A percentile compares a stretch with the other conserved stretches of the same genome.
These are phyloP conservation scores for Nicotiana tabacum DNA, from an alignment of 257 asterid species.

Conservation along the genomic window DNA sequence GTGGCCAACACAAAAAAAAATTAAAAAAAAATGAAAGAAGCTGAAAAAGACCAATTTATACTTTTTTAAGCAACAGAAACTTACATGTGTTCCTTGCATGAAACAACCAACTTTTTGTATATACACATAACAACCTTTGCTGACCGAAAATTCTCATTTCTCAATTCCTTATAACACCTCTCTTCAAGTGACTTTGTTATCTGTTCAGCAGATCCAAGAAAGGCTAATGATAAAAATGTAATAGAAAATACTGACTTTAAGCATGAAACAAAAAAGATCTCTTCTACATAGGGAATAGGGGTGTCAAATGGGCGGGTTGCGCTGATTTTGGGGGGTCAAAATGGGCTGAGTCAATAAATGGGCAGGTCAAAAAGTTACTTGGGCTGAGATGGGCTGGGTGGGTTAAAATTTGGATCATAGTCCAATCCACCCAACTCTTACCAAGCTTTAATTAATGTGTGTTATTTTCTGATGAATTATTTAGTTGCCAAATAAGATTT, in stretches of 20 bases:
- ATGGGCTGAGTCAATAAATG: too few species aligned
- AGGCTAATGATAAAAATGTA: background rate
- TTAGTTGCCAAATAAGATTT: too few species aligned
- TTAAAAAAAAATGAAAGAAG: background rate
- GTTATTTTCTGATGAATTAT: too few species aligned
- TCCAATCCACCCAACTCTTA: too few species aligned
- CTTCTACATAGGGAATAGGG: background rate
- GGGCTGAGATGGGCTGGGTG: too few species aligned
- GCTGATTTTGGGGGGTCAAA: too few species aligned
- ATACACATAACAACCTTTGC: constrained; percentile 79
- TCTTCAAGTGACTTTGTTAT: constrained; percentile 85
- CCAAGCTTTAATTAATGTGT: too few species aligned
- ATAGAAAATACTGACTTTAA: background rate
- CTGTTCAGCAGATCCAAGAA: constrained; percentile 40
- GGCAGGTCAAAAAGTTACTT: too few species aligned
- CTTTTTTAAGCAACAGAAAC: constrained; percentile 14
- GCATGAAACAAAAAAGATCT: background rate
- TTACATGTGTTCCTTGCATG: constrained; percentile 98
- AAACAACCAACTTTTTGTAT: constrained; percentile 67
- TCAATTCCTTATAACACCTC: constrained; percentile 89
- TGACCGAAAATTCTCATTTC: constrained; percentile 62
- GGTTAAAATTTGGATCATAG: too few species aligned
- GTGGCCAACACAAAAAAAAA: background rate
- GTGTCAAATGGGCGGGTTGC: too few species aligned
- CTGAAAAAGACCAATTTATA: background rate